Evolutionary conservation across 441 rosid species (phyloP), one percentile per base, ranked within the genome.

Genomic region (Corymbia calophylla): DNA sequence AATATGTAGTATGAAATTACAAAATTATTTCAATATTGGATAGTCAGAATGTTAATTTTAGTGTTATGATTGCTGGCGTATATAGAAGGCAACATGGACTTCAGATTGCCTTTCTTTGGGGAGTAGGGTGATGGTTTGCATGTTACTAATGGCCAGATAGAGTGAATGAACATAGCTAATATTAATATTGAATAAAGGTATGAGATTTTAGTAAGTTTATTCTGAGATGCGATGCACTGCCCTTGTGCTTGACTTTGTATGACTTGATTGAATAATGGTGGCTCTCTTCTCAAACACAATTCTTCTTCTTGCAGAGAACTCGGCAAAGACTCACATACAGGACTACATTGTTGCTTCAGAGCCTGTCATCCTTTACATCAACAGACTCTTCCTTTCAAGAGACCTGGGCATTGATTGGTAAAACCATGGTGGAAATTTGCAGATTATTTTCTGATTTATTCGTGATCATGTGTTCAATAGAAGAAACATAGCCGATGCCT

Each of bases 341-440:
- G 91, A 88, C 90, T 98, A 94, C 91, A 88, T 96, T 12, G 90
- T 92, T 70, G 91, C 99, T 54, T 95, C 96, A 4, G 94, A 91
- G 5, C 93, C 95, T 0, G 92, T 98, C 88, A 95, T 96, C 89
- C 86, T 90, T 25, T 95, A 95, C 91, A 91, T 98, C 53, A 95
- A 98, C 89, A 93, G 93, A 81, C 96, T 97, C 90, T 98, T 94
- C 92, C 93, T 80, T 70, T 93, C 97, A 35, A 95, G 95, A 92
- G 93, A 94, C 87, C 91, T 97, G 87, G 99, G 99, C 87, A 48
- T 93, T 87, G 99, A 98, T 94, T 96, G 99, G 99, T 97, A 90
- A 95, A 93, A 66, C 66, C 80, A 68, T 32, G 80, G 80, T 68
- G 80, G 80, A 5, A 68, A 3, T 68, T 68, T 68, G 7, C 80